Conservation (phyloP, 106 monocot species). For the Triglochin maritima region DNA sequence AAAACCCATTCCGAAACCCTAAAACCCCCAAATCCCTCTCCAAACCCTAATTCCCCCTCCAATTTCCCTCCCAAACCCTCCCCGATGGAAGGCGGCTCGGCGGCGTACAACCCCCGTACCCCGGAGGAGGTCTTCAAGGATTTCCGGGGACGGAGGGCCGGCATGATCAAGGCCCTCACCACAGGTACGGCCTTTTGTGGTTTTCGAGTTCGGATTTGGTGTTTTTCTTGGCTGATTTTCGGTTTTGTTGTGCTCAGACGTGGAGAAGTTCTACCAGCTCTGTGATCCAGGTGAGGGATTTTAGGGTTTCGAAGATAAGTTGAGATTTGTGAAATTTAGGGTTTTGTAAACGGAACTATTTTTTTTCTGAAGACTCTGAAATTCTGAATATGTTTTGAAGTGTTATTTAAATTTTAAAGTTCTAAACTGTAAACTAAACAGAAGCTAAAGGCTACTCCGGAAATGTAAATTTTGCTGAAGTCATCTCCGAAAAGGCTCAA, state of each 20-base stretch:
- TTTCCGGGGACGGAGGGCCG: slow-evolving; percentile 24
- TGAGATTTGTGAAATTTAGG: too few species aligned
- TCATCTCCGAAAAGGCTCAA: too few species aligned
- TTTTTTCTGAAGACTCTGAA: too few species aligned
- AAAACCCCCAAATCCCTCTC: too few species aligned
- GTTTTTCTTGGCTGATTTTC: background rate
- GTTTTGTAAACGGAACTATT: too few species aligned
- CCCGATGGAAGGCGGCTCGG: slow-evolving; percentile 21
- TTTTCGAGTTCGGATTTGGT: background rate
- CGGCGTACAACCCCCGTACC: slow-evolving; percentile 21
- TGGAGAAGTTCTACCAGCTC: slow-evolving; percentile 49
- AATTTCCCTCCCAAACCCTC: background rate
- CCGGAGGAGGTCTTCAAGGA: slow-evolving; percentile 32
- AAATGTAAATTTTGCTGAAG: too few species aligned
- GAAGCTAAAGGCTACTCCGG: too few species aligned
- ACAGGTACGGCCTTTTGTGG: slow-evolving; percentile 5
- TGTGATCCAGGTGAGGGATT: slow-evolving; percentile 48
- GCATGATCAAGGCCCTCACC: slow-evolving; percentile 28
- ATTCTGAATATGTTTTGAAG: too few species aligned
- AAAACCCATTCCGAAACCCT: too few species aligned
- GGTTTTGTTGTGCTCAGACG: slow-evolving; percentile 24
- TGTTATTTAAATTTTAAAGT: too few species aligned
- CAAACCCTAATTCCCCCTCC: too few species aligned
- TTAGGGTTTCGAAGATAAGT: background rate
- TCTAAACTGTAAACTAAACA: too few species aligned